Evolutionary conservation across 352 stramenopile species (phyloP).

Genomic region (Phytophthora cactorum): DNA sequence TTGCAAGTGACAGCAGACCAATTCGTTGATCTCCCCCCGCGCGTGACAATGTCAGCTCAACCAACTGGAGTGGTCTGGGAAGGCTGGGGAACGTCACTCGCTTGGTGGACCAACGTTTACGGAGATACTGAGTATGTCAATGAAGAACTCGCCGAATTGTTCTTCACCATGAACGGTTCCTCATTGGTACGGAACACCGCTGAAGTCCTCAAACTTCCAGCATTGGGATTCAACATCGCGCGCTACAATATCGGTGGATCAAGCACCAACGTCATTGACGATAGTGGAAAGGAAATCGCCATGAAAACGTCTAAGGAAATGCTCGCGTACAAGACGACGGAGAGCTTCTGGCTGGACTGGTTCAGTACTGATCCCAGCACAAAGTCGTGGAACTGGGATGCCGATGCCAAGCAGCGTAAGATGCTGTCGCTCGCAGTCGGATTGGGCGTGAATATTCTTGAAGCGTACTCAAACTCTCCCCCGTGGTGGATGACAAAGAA

Average conservation of each 20-base stretch:
- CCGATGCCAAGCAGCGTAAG: slow-evolving; percentile 40
- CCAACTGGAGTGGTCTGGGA: slow-evolving; percentile 30
- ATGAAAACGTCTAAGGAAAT: slow-evolving; percentile 45
- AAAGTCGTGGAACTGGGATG: slow-evolving; percentile 49
- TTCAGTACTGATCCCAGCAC: slow-evolving; percentile 36
- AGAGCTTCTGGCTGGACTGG: slow-evolving; percentile 49
- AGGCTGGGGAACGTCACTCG: slow-evolving; percentile 56
- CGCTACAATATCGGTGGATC: slow-evolving; percentile 60
- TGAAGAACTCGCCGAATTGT: slow-evolving; percentile 44
- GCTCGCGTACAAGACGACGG: slow-evolving; percentile 45
- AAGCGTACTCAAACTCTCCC: slow-evolving; percentile 58
- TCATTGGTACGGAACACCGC: slow-evolving; percentile 1
- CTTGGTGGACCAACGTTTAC: slow-evolving; percentile 58
- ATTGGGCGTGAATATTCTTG: slow-evolving; percentile 39
- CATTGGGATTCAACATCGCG: slow-evolving; percentile 47
- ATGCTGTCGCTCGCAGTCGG: slow-evolving; percentile 23
- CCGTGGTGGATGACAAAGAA: slow-evolving; percentile 66
- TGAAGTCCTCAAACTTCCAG: slow-evolving; percentile 19
- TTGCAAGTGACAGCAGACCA: background rate
- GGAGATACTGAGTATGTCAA: slow-evolving; percentile 22
- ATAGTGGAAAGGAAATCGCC: slow-evolving; percentile 33
- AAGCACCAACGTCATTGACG: slow-evolving; percentile 37
- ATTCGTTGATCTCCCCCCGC: background rate
- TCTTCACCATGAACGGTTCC: slow-evolving; percentile 44
- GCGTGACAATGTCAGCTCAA: background rate